A percentile compares a stretch with the other conserved stretches of the same genome.
phyloP scores from a whole-genome alignment of 345 rosid genomes.

The Clausena lansium region DNA sequence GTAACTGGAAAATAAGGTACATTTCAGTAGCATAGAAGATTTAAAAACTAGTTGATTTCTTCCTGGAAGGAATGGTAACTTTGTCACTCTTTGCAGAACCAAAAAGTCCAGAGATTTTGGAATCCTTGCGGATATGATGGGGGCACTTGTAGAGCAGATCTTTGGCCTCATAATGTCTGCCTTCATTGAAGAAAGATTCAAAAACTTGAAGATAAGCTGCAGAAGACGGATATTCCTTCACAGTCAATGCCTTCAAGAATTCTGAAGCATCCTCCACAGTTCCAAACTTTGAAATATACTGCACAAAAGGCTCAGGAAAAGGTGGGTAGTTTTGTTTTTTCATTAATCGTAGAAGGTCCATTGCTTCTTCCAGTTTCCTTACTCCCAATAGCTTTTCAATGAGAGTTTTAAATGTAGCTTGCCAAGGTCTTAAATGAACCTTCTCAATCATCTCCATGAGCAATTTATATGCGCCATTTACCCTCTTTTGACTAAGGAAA shows the following conservation, averaged over 20 bases:
- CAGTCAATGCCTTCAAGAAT: constrained; percentile 60
- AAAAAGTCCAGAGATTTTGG: constrained; percentile 56
- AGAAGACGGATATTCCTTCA: constrained; percentile 57
- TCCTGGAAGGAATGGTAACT: neutral
- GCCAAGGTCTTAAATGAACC: constrained; percentile 67
- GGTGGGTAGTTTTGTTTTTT: constrained; percentile 61
- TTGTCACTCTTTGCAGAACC: constrained; percentile 37
- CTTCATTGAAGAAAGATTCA: constrained; percentile 62
- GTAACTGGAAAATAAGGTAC: neutral
- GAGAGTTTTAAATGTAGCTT: constrained; percentile 65
- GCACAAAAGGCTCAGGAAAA: constrained; percentile 56
- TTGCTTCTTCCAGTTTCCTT: constrained; percentile 72
- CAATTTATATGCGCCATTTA: constrained; percentile 64
- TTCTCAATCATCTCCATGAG: constrained; percentile 55
- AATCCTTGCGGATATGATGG: constrained; percentile 67
- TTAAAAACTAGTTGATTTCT: neutral
- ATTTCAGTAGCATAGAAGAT: neutral
- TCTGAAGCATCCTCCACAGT: constrained; percentile 61
- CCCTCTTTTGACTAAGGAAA: constrained; percentile 52
- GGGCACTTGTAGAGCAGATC: constrained; percentile 67
- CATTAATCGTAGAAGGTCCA: constrained; percentile 68
- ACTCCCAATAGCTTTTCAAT: constrained; percentile 63
- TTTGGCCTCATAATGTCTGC: constrained; percentile 79
- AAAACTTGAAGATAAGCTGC: constrained; percentile 54
- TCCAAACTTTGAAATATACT: constrained; percentile 69